Evolutionary conservation across 2,329 filamentous ascomycete genomes (phyloP), one percentile per base, ranked within the genome.

Genomic region (Cladophialophora yegresii): DNA sequence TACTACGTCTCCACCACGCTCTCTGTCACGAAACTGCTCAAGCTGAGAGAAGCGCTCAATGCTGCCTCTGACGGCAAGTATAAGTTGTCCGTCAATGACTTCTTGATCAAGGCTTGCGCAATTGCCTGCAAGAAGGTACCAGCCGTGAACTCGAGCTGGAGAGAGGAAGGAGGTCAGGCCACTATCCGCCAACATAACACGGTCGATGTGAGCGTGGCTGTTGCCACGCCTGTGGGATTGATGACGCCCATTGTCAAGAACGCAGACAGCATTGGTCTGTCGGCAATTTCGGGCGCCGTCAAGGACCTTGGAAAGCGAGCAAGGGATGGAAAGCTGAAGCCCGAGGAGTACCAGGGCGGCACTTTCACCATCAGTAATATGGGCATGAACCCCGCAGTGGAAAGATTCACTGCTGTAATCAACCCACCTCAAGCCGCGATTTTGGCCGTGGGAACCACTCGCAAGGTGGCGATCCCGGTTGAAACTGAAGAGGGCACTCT

Each of bases 311-410:
- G 93, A 77, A 96, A 96, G 87, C 91, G 92, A 77, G 95, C 95
- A 68, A 88, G 92, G 67, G 95, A 98, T 73, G 91, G 91, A 82
- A 99, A 98, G 88, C 90, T 99, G 74, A 98, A 98, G 89, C 95
- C 95, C 54, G 93, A 99, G 80, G 93, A 99, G 82, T 99, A 96
- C 87, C 93, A 97, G 85, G 95, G 95, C 62, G 95, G 95, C 78
- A 96, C 92, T 77, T 96, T 99, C 82, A 97, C 93, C 79, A 98
- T 99, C 81, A 96, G 91, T 82, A 99, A 99, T 87, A 96, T 99
- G 95, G 95, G 95, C 80, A 99, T 99, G 95, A 99, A 99, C 86
- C 76, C 88, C 54, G 93, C 95, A 57, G 89, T 99, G 69, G 93
- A 98, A 81, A 87, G 93, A 78, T 99, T 99, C 83, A 98, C 95